Conservation (phyloP, 164 flowering plant species). For the Stephania cephalantha region DNA sequence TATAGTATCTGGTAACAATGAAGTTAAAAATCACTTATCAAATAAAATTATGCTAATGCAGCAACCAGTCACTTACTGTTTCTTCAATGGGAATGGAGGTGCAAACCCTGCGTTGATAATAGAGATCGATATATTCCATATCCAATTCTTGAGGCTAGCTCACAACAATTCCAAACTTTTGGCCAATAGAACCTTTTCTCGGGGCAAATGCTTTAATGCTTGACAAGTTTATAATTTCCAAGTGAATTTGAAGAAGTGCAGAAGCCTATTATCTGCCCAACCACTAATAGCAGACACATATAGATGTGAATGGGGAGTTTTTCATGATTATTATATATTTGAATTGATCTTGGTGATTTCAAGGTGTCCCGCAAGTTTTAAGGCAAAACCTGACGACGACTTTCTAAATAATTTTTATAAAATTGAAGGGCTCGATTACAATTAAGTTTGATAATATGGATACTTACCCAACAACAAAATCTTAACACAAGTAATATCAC, state of each 20-base stretch:
- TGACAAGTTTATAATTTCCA: constrained; percentile 11
- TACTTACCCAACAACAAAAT: too few species aligned
- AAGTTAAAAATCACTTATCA: background rate
- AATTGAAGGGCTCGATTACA: too few species aligned
- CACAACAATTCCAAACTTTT: constrained; percentile 48
- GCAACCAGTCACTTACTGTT: constrained; percentile 21
- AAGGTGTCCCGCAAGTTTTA: too few species aligned
- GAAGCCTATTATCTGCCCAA: background rate
- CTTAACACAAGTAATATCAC: too few species aligned
- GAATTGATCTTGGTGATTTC: background rate
- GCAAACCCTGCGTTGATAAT: constrained; percentile 39
- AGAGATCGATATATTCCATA: constrained; percentile 47
- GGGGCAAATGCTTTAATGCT: constrained; percentile 43
- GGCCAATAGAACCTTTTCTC: constrained; percentile 40
- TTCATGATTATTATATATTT: background rate
- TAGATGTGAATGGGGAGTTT: background rate
- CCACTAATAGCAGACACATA: background rate
- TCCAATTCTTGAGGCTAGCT: constrained; percentile 43
- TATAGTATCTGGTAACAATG: background rate
- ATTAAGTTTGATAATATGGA: too few species aligned
- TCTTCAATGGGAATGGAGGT: constrained; percentile 40
- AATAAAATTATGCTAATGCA: background rate
- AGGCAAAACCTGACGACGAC: too few species aligned
- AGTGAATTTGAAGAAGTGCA: background rate
- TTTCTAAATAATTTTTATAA: too few species aligned